Conservation (phyloP, 371 early-diverging fungal species). For the Apophysomyces elegans region DNA sequence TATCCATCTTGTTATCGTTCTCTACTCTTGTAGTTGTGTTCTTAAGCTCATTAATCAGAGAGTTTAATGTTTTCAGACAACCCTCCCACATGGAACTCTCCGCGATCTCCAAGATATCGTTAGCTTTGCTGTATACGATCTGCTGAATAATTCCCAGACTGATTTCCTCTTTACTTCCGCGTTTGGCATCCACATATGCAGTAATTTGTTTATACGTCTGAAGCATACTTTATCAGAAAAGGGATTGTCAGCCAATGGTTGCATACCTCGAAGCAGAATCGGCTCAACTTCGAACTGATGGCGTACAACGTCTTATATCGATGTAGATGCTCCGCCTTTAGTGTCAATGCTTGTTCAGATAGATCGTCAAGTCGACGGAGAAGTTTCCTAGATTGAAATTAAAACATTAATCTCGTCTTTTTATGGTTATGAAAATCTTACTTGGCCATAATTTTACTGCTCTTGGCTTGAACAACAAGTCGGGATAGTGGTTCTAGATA, state of each 20-base stretch:
- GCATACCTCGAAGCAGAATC: constrained; percentile 50
- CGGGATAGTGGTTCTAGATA: constrained; percentile 60
- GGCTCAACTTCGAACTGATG: constrained; percentile 56
- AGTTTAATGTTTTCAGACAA: constrained; percentile 54
- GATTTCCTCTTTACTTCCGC: constrained; percentile 53
- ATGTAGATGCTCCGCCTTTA: constrained; percentile 54
- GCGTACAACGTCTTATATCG: constrained; percentile 57
- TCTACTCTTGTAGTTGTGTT: constrained; percentile 46
- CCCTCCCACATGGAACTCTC: constrained; percentile 72
- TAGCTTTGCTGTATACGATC: constrained; percentile 53
- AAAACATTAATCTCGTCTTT: background rate
- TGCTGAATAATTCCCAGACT: constrained; percentile 53
- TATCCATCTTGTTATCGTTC: constrained; percentile 52
- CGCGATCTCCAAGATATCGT: constrained; percentile 55
- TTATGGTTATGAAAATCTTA: constrained; percentile 19
- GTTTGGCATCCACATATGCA: constrained; percentile 39
- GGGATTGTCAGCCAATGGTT: background rate
- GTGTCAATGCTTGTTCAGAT: constrained; percentile 53
- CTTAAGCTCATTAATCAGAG: constrained; percentile 51
- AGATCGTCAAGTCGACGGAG: constrained; percentile 69
- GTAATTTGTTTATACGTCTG: constrained; percentile 34
- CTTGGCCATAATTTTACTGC: constrained; percentile 65
- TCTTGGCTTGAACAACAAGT: constrained; percentile 63
- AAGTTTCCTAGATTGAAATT: constrained; percentile 55
- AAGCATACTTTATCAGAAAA: background rate